Percentiles rank a stretch among this genome's conserved stretches.
Conservation (phyloP, 139 green algal genomes). For the Zygnema circumcarinatum region DNA sequence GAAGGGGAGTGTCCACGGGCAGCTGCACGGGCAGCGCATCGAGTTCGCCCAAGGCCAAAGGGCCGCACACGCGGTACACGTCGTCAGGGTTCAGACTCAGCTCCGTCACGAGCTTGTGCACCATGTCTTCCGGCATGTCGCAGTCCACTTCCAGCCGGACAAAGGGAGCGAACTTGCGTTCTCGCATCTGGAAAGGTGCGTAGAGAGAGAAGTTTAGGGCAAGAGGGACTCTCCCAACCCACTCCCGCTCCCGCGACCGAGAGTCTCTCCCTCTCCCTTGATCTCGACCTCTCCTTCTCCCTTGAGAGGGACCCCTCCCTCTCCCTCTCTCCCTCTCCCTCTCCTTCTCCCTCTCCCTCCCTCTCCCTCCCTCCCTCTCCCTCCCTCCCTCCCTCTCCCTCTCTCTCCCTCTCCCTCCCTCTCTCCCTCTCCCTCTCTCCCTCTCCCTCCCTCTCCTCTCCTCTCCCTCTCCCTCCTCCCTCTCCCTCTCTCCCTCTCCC, state of each 20-base stretch:
- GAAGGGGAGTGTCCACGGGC: conserved; percentile 31
- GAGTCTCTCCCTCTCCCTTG: not conserved
- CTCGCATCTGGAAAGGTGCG: conserved; percentile 47
- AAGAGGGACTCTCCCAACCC: too few relatives aligned
- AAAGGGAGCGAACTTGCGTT: conserved; percentile 70
- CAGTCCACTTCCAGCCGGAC: conserved; percentile 68
- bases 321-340: not conserved
- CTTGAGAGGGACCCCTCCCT: too few relatives aligned
- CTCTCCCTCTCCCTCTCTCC: not conserved
- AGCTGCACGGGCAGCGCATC: conserved; percentile 52
- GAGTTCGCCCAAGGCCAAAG: conserved; percentile 61
- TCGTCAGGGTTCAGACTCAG: conserved; percentile 47
- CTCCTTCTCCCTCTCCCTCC: not conserved
- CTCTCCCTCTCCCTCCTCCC: not conserved
- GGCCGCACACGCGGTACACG: conserved; percentile 56
- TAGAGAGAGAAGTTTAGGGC: not conserved
- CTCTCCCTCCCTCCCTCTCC: not conserved
- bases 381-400: not conserved
- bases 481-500: not conserved
- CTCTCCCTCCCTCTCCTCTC: not conserved
- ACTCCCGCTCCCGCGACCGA: too few relatives aligned
- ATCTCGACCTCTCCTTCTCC: not conserved
- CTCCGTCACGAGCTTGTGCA: conserved; percentile 56
- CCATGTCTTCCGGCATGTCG: conserved; percentile 60
- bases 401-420: not conserved